Percentiles rank a stretch among this genome's conserved stretches.
Evolutionary conservation across 1,284 basidiomycete species (phyloP).

Genomic region (Cryptococcus sp.): DNA sequence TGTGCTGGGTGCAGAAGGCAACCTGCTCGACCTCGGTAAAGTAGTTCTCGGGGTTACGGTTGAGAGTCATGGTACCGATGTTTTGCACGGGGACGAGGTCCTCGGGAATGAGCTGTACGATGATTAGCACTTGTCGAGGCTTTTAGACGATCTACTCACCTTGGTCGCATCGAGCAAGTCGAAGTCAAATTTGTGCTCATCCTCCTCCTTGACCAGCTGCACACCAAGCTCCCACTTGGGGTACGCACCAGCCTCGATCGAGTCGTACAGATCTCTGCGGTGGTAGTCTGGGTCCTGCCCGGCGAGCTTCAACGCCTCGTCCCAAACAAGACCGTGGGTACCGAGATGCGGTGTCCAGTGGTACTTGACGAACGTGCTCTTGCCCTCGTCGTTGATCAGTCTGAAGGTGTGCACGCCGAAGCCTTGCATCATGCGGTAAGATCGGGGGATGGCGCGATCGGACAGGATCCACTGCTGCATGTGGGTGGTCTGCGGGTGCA

Average conservation of each 20-base stretch:
- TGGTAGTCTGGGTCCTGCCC: slow-evolving; percentile 73
- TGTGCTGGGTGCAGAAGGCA: slow-evolving; percentile 77
- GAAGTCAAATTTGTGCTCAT: slow-evolving; percentile 64
- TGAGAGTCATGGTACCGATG: slow-evolving; percentile 73
- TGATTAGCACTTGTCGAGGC: neutral
- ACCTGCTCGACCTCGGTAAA: slow-evolving; percentile 79
- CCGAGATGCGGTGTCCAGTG: slow-evolving; percentile 78
- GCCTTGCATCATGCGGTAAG: slow-evolving; percentile 80
- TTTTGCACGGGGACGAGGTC: slow-evolving; percentile 71
- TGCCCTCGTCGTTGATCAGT: slow-evolving; percentile 65
- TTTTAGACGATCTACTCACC: slow-evolving; percentile 4
- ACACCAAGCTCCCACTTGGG: slow-evolving; percentile 77
- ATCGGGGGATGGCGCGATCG: slow-evolving; percentile 76
- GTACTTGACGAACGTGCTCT: slow-evolving; percentile 80
- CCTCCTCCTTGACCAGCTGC: slow-evolving; percentile 73
- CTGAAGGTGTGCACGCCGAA: slow-evolving; percentile 80
- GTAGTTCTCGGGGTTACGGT: slow-evolving; percentile 64
- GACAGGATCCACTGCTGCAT: slow-evolving; percentile 84
- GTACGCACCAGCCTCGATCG: slow-evolving; percentile 67
- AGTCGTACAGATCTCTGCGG: slow-evolving; percentile 74
- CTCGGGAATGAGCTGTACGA: slow-evolving; percentile 66
- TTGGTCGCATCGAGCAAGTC: slow-evolving; percentile 79
- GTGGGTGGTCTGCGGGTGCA: slow-evolving; percentile 63
- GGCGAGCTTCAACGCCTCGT: slow-evolving; percentile 77
- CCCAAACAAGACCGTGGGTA: slow-evolving; percentile 75